phyloP scores from a whole-genome alignment of 2,329 filamentous ascomycete species.

The Pestalotiopsis sp. region DNA sequence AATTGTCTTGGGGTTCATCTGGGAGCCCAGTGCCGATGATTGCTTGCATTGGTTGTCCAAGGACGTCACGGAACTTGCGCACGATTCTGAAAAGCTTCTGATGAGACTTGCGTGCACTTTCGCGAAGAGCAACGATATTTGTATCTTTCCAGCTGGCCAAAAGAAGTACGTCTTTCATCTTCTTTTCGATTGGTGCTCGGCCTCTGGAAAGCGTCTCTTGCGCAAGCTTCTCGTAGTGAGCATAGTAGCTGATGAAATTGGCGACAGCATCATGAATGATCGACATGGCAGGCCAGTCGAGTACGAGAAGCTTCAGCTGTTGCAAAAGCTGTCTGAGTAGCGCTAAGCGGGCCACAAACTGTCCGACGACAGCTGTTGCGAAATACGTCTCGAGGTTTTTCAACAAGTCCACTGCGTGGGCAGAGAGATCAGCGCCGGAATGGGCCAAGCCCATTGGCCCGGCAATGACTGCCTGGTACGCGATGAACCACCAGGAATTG shows the following conservation, averaged over 20 bases:
- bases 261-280: conserved; percentile 65
- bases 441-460: conserved; percentile 69
- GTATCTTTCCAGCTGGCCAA: conserved; percentile 98
- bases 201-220: conserved; percentile 66
- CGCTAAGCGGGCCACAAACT: conserved; percentile 72
- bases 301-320: conserved; percentile 64
- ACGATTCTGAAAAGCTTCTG: conserved; percentile 90
- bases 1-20: conserved; percentile 39
- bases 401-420: conserved; percentile 71
- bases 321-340: conserved; percentile 67
- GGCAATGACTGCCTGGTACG: conserved; percentile 85
- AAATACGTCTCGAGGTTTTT: conserved; percentile 80
- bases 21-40: conserved; percentile 64
- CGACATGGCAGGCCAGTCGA: conserved; percentile 59
- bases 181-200: conserved; percentile 79
- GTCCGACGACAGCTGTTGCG: conserved; percentile 75
- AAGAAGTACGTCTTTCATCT: conserved; percentile 90
- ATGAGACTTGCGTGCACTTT: conserved; percentile 89
- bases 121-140: conserved; percentile 84
- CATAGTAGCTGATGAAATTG: conserved; percentile 78
- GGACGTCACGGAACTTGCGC: conserved; percentile 80
- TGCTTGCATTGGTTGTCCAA: conserved; percentile 73
- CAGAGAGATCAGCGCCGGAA: conserved; percentile 57
- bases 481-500: conserved; percentile 93
- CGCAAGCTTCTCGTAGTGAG: conserved; percentile 68